These are phyloP conservation scores for Rhododendron vialii DNA, from an alignment of 148 eudicot species.

Conservation along the genomic window DNA sequence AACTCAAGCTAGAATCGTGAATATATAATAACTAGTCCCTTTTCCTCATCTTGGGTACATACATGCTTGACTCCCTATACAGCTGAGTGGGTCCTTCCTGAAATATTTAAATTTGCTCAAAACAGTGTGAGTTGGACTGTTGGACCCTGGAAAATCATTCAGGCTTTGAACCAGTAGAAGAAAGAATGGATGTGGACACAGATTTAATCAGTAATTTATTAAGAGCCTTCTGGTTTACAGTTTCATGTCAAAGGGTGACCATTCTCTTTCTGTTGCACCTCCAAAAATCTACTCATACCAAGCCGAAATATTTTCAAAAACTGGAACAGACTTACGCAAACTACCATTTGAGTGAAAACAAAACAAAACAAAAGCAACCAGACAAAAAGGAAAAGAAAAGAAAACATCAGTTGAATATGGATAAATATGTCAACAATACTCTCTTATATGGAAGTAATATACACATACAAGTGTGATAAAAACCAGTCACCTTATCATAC, in stretches of 20 bases:
- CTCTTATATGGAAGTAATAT: background rate
- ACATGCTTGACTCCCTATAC: background rate
- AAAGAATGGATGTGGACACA: background rate
- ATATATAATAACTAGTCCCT: background rate
- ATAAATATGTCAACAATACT: background rate
- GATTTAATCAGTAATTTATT: background rate
- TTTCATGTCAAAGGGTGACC: background rate
- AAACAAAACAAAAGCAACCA: background rate
- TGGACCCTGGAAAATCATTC: background rate
- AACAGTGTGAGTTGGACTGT: background rate
- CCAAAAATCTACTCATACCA: background rate
- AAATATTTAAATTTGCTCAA: background rate
- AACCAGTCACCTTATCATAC: background rate
- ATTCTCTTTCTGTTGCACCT: background rate
- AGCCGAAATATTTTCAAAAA: background rate
- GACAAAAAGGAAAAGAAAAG: background rate
- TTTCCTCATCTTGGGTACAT: background rate
- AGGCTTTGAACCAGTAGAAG: background rate
- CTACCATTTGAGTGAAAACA: background rate
- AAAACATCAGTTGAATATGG: background rate
- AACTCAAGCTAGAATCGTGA: background rate
- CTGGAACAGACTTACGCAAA: background rate
- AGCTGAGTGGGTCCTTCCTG: background rate
- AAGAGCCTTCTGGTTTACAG: background rate
- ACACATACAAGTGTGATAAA: background rate